Conservation (phyloP, 805 yeast genomes). For the Suhomyces prunicola region DNA sequence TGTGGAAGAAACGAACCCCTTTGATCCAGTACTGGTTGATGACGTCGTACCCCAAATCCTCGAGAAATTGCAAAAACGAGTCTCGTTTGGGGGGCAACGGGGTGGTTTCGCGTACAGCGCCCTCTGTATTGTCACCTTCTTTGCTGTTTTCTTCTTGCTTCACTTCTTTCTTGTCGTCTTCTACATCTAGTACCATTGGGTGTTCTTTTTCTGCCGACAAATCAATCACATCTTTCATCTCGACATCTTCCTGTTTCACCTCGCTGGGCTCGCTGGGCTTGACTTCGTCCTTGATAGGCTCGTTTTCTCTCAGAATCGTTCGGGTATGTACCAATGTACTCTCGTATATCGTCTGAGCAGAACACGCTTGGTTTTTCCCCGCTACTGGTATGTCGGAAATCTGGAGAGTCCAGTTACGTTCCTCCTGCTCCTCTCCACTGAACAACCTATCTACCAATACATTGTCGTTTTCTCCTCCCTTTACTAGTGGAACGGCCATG, state of each 20-base stretch:
- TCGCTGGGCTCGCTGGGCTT: background rate
- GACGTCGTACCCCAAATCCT: constrained; percentile 67
- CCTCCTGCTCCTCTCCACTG: constrained; percentile 15
- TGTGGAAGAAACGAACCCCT: constrained; percentile 62
- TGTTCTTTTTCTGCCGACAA: background rate
- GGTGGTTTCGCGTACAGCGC: background rate
- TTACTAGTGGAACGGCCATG: constrained; percentile 23
- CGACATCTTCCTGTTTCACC: background rate
- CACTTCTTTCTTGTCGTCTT: background rate
- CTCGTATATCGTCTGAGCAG: constrained; percentile 65
- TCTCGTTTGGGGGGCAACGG: constrained; percentile 19
- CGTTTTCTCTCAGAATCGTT: constrained; percentile 22
- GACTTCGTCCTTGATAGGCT: background rate
- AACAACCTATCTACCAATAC: constrained; percentile 31
- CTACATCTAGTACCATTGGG: background rate
- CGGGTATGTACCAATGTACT: constrained; percentile 52
- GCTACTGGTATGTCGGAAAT: constrained; percentile 74
- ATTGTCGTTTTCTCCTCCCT: constrained; percentile 13
- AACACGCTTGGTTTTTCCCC: constrained; percentile 58
- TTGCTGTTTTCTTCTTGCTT: background rate
- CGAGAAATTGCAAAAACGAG: constrained; percentile 44
- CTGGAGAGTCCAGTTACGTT: constrained; percentile 57
- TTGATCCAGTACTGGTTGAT: constrained; percentile 58
- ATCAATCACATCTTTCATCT: background rate
- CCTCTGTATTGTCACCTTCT: background rate